Base-by-base conservation (phyloP, 1,139 yeast species). In the Taiozyma sp. region DNA sequence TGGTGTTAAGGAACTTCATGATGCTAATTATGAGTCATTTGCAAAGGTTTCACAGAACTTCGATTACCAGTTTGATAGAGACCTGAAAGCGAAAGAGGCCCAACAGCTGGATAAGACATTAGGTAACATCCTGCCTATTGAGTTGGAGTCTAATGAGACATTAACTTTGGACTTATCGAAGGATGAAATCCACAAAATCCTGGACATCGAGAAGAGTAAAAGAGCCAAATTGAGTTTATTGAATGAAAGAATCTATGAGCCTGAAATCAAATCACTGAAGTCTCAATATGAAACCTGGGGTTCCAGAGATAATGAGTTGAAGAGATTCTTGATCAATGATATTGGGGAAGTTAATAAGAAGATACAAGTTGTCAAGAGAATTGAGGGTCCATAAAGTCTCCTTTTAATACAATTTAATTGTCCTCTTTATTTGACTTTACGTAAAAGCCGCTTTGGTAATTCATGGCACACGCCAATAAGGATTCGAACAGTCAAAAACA, bases 271-370 rank as follows among this genome's bases (percentile, higher is more conserved):
- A 13, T 40, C 19, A 10, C 24, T 55, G 16, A 55, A 52, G 28
- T 22, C 28, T 19, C 53, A 69, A 41, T 73, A 71, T 52, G 65
- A 62, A 46, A 71, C 70, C 52, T 76, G 82, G 81, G 67, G 66
- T 8, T 53, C 63, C 2, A 62, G 77, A 49, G 77, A 75, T 53
- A 62, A 64, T 22, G 66, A 67, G 13, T 66, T 78, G 57, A 66
- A 69, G 32, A 68, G 66, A 43, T 77, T 77, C 55, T 54, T 78
- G 43, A 62, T 62, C 6, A 64, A 62, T 13, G 69, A 69, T 42
- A 62, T 76, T 46, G 56, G 62, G 3, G 63, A 61, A 14, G 68
- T 75, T 6, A 60, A 69, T 34, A 64, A 59, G 6, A 66, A 66
- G 32, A 70, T 75, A 9, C 71, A 67, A 42, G 55, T 60, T 26